These are phyloP conservation scores for Dendrobium chrysotoxum DNA, from an alignment of 106 monocot species.

Conservation along the genomic window DNA sequence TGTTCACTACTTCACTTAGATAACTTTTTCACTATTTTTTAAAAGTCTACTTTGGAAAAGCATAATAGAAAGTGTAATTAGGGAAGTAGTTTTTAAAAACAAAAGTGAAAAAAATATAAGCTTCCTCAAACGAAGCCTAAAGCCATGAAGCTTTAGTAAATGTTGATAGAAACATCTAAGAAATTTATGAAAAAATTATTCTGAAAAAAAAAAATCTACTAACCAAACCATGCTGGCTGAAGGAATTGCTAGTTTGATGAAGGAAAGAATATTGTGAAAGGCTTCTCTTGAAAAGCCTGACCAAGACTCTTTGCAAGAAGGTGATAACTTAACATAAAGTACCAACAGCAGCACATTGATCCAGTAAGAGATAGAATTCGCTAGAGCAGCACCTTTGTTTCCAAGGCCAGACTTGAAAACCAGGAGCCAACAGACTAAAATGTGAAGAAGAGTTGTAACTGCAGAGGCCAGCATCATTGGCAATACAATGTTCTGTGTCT, in stretches of 20 bases:
- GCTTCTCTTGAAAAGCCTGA: slow-evolving; percentile 55
- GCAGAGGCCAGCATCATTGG: slow-evolving; percentile 51
- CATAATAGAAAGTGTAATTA: no score
- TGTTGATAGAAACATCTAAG: no score
- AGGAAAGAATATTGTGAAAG: slow-evolving; percentile 33
- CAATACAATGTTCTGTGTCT: slow-evolving; percentile 54
- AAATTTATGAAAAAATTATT: no score
- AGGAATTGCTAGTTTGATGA: slow-evolving; percentile 58
- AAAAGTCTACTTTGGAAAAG: no score
- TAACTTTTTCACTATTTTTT: no score
- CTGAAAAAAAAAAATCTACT: background rate
- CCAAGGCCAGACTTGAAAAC: slow-evolving; percentile 64
- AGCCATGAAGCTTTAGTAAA: no score
- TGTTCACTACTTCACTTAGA: no score
- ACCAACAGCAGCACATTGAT: slow-evolving; percentile 47
- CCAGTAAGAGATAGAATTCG: slow-evolving; percentile 55
- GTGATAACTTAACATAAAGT: slow-evolving; percentile 45
- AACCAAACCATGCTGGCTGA: slow-evolving; percentile 81
- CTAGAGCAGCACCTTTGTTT: slow-evolving; percentile 62
- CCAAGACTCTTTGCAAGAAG: slow-evolving; percentile 58
- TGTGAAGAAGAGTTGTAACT: slow-evolving; percentile 37
- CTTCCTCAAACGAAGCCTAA: no score
- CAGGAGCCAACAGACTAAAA: slow-evolving; percentile 53
- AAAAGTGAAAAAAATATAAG: no score
- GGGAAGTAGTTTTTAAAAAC: no score